Conservation (phyloP, 352 stramenopile genomes). For the Globisporangium yorkense region DNA sequence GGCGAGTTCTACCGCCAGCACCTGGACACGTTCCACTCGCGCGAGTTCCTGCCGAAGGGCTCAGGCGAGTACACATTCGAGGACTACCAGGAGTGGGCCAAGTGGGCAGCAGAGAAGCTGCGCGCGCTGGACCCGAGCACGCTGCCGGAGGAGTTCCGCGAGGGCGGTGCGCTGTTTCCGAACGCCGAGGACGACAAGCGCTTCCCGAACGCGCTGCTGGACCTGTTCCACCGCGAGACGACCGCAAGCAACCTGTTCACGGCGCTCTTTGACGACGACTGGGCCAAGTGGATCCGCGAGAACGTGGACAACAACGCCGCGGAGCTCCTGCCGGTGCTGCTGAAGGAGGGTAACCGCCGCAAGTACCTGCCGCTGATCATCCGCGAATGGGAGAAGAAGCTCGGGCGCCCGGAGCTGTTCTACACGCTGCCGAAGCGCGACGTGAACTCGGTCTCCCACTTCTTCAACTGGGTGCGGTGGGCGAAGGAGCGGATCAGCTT, state of each 20-base stretch:
- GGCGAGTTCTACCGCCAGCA: conserved; percentile 83
- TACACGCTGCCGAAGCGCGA: conserved; percentile 69
- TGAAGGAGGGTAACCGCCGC: conserved; percentile 38
- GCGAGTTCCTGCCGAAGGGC: conserved; percentile 57
- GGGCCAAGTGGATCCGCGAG: conserved; percentile 49
- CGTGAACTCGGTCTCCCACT: conserved; percentile 59
- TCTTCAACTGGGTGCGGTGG: conserved; percentile 77
- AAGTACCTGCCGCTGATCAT: conserved; percentile 56
- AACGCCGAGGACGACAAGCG: conserved; percentile 34
- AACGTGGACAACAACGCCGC: conserved; percentile 54
- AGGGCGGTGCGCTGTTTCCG: conserved; percentile 56
- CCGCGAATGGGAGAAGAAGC: conserved; percentile 53
- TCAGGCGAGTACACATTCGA: conserved; percentile 30
- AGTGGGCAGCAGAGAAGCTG: conserved; percentile 53
- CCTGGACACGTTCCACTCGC: conserved; percentile 76
- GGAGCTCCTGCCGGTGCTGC: conserved; percentile 31
- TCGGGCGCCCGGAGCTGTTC: conserved; percentile 38
- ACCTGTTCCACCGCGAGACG: conserved; percentile 50
- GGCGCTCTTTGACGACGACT: conserved; percentile 45
- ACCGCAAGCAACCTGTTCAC: conserved; percentile 54
- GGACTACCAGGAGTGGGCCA: conserved; percentile 61
- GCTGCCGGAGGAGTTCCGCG: conserved; percentile 50
- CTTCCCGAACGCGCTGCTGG: conserved; percentile 62
- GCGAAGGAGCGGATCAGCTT: conserved; percentile 71
- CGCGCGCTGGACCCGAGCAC: conserved; percentile 29